These are phyloP conservation scores for Clitoria ternatea DNA, from an alignment of 306 rosid genomes.

Conservation along the genomic window DNA sequence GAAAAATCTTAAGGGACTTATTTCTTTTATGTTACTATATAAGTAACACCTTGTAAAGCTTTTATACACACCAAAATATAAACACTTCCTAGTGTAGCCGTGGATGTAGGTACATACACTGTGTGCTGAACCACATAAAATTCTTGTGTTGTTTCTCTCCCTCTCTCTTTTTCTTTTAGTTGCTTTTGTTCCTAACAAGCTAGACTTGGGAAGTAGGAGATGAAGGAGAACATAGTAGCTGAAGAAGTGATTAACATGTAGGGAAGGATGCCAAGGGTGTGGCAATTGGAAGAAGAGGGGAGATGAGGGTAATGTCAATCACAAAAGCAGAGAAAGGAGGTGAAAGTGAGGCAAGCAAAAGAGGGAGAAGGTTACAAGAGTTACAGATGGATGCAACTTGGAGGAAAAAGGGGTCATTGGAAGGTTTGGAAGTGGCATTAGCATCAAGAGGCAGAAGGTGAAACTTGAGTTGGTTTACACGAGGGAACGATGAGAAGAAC, in stretches of 20 bases:
- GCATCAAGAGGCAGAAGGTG: neutral
- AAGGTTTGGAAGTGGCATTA: neutral
- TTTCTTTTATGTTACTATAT: too few species aligned
- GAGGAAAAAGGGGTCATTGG: conserved; percentile 47
- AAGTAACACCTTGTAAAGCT: too few species aligned
- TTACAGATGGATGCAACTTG: conserved; percentile 34
- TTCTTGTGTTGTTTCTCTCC: too few species aligned
- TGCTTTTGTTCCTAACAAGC: too few species aligned
- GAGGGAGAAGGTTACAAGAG: conserved; percentile 41
- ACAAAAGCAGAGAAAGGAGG: conserved; percentile 47
- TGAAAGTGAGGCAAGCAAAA: conserved; percentile 40
- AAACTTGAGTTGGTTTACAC: conserved; percentile 4
- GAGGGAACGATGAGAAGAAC: conserved; percentile 44
- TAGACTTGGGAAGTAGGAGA: conserved; percentile 29
- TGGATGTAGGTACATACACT: too few species aligned
- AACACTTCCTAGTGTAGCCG: too few species aligned
- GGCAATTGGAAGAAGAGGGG: conserved; percentile 33
- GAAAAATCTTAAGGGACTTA: too few species aligned
- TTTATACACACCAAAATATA: too few species aligned
- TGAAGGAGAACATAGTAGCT: conserved; percentile 38
- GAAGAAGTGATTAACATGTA: conserved; percentile 43
- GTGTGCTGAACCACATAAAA: too few species aligned
- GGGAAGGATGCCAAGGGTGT: conserved; percentile 30
- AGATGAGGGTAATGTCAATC: conserved; percentile 27
- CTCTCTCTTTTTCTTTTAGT: too few species aligned